A percentile compares a stretch with the other conserved stretches of the same genome.
Evolutionary conservation across 371 early-diverging fungal species (phyloP).

Genomic region (Apophysomyces sp.): DNA sequence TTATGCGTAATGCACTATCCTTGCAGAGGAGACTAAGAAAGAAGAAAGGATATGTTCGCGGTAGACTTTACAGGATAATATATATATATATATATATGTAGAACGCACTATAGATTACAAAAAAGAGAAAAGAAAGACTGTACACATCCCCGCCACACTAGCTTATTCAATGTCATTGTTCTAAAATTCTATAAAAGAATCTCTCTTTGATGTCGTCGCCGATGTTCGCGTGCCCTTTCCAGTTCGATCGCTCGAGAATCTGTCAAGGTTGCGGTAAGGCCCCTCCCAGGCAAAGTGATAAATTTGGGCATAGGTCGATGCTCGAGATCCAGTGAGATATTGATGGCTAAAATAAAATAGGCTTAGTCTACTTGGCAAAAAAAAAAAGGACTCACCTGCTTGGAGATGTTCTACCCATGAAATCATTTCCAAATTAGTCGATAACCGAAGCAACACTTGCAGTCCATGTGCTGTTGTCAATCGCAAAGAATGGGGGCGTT

Average conservation of each 20-base stretch:
- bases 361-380: background rate
- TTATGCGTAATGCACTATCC: too few species aligned
- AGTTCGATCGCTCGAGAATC: slow-evolving; percentile 27
- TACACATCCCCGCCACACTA: too few species aligned
- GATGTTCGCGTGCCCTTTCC: slow-evolving; percentile 37
- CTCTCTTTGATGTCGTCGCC: slow-evolving; percentile 37
- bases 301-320: slow-evolving; percentile 49
- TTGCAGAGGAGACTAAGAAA: too few species aligned
- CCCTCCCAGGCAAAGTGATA: slow-evolving; percentile 38
- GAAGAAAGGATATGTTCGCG: too few species aligned
- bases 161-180: background rate
- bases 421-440: slow-evolving; percentile 40
- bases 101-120: too few species aligned
- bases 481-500: slow-evolving; percentile 36
- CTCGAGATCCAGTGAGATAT: slow-evolving; percentile 45
- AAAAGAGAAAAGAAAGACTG: too few species aligned
- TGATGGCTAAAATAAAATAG: slow-evolving; percentile 27
- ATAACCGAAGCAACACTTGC: slow-evolving; percentile 35
- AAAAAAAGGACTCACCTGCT: slow-evolving; percentile 31
- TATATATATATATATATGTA: too few species aligned
- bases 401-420: slow-evolving; percentile 52
- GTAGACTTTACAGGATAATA: too few species aligned
- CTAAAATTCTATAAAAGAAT: slow-evolving; percentile 22
- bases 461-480: slow-evolving; percentile 40
- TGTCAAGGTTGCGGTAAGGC: slow-evolving; percentile 5